Percentiles rank a stretch among this genome's conserved stretches.
Evolutionary conservation across 495 filamentous ascomycete species (phyloP).

Genomic region (Lasiosphaeris hirsuta): DNA sequence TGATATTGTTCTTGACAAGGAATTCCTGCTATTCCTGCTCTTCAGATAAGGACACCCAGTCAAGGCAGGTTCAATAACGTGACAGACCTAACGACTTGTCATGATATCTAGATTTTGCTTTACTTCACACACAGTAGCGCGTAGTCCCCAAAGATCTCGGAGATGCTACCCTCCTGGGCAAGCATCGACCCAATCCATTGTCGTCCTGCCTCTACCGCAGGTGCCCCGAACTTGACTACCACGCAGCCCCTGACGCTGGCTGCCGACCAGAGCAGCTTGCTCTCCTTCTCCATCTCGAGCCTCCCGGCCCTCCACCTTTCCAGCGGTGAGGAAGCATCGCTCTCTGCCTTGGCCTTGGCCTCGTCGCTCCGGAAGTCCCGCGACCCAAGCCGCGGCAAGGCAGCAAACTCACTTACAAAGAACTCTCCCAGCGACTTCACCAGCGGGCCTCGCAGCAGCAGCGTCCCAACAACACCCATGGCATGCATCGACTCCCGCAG

Average conservation of each 20-base stretch:
- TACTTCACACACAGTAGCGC: slow-evolving; percentile 50
- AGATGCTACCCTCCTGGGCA: slow-evolving; percentile 46
- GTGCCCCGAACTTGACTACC: slow-evolving; percentile 76
- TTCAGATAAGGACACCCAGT: too few species aligned
- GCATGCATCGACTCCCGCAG: slow-evolving; percentile 60
- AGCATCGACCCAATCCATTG: slow-evolving; percentile 53
- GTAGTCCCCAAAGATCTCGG: slow-evolving; percentile 46
- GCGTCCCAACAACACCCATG: slow-evolving; percentile 71
- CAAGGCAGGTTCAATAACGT: too few species aligned
- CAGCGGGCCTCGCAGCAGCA: slow-evolving; percentile 74
- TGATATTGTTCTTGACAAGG: too few species aligned
- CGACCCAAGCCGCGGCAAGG: slow-evolving; percentile 78
- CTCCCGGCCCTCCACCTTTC: slow-evolving; percentile 44
- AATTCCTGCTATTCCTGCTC: too few species aligned
- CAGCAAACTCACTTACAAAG: slow-evolving; percentile 71
- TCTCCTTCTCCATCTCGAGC: slow-evolving; percentile 50
- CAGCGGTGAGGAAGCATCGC: slow-evolving; percentile 29
- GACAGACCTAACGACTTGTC: neutral
- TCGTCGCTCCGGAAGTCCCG: slow-evolving; percentile 65
- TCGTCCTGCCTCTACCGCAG: slow-evolving; percentile 48
- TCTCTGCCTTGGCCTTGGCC: slow-evolving; percentile 27
- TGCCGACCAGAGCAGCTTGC: slow-evolving; percentile 78
- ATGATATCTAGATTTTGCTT: neutral
- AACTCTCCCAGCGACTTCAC: slow-evolving; percentile 62
- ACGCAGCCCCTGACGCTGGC: slow-evolving; percentile 78